Evolutionary conservation across 495 filamentous ascomycete genomes (phyloP).

Genomic region (Xylaria bambusicola): DNA sequence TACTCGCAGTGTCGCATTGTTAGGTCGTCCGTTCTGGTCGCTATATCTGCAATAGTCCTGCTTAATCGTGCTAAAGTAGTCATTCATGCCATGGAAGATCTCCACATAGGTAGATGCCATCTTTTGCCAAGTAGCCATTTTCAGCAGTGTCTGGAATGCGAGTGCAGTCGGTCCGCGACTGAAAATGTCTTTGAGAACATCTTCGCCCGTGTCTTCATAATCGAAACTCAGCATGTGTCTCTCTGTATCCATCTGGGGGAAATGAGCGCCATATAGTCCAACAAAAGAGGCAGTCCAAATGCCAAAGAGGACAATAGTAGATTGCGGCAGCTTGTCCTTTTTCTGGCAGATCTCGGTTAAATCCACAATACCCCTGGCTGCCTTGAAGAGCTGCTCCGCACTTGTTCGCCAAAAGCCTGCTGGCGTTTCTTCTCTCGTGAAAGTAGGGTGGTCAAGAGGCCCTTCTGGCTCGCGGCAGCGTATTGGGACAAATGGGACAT

Average conservation of each 20-base stretch:
- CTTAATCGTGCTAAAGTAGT: slow-evolving; percentile 66
- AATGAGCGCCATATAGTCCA: slow-evolving; percentile 70
- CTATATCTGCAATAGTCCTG: slow-evolving; percentile 52
- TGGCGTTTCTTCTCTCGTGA: slow-evolving; percentile 58
- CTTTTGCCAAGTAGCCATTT: slow-evolving; percentile 66
- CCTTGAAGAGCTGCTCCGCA: slow-evolving; percentile 70
- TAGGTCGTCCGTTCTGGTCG: slow-evolving; percentile 25
- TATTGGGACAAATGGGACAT: slow-evolving; percentile 78
- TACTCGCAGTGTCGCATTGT: slow-evolving; percentile 30
- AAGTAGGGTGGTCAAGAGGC: slow-evolving; percentile 70
- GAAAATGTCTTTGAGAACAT: slow-evolving; percentile 36
- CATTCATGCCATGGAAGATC: slow-evolving; percentile 67
- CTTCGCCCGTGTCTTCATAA: slow-evolving; percentile 26
- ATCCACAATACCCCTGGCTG: slow-evolving; percentile 74
- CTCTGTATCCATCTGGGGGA: slow-evolving; percentile 75
- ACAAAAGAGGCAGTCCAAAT: slow-evolving; percentile 78
- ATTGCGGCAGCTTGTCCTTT: slow-evolving; percentile 72
- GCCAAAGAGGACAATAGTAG: slow-evolving; percentile 76
- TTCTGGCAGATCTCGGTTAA: slow-evolving; percentile 69
- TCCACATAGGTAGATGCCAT: slow-evolving; percentile 73
- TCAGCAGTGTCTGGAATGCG: slow-evolving; percentile 45
- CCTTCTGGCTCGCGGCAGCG: slow-evolving; percentile 68
- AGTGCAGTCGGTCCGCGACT: slow-evolving; percentile 41
- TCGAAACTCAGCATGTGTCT: slow-evolving; percentile 55
- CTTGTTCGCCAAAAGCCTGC: slow-evolving; percentile 72